Evolutionary conservation across 495 filamentous ascomycete genomes (phyloP).

Genomic region (Lophiostoma macrostomum): DNA sequence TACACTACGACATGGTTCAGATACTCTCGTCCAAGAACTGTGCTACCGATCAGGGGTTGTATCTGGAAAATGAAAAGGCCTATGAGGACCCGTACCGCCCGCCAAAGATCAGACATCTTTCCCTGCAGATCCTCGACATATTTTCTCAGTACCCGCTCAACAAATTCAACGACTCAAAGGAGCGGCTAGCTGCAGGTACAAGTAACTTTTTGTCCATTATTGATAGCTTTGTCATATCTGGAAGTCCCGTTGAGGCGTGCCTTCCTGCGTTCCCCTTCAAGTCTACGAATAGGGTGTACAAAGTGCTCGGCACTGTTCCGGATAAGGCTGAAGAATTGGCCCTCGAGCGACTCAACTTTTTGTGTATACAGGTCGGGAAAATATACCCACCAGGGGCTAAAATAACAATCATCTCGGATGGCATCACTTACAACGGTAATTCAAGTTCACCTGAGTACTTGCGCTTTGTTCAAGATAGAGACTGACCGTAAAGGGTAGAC

Average conservation of each 20-base stretch:
- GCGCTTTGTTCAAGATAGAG: neutral
- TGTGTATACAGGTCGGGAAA: slow-evolving; percentile 44
- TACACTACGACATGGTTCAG: too few relatives aligned
- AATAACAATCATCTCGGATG: slow-evolving; percentile 48
- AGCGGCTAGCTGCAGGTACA: neutral
- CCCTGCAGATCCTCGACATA: neutral
- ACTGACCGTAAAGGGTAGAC: slow-evolving; percentile 32
- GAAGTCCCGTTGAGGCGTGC: slow-evolving; percentile 36
- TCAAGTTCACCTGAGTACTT: too few relatives aligned
- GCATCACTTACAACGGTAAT: slow-evolving; percentile 47
- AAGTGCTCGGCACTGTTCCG: slow-evolving; percentile 45
- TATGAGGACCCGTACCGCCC: too few relatives aligned
- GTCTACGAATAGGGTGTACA: slow-evolving; percentile 45
- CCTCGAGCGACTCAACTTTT: slow-evolving; percentile 43
- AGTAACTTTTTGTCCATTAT: neutral
- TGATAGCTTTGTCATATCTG: slow-evolving; percentile 1
- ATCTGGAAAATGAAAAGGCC: too few relatives aligned
- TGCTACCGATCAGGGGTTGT: too few relatives aligned
- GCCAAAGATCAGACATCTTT: too few relatives aligned
- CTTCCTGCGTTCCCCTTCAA: slow-evolving; percentile 51
- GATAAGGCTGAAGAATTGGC: slow-evolving; percentile 50
- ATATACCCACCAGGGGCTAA: slow-evolving; percentile 47
- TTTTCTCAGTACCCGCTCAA: neutral
- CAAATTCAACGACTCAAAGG: neutral
- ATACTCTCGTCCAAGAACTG: too few relatives aligned